Base-by-base conservation (phyloP, 208 protist genomes). In the Trypanosoma conorhini region DNA sequence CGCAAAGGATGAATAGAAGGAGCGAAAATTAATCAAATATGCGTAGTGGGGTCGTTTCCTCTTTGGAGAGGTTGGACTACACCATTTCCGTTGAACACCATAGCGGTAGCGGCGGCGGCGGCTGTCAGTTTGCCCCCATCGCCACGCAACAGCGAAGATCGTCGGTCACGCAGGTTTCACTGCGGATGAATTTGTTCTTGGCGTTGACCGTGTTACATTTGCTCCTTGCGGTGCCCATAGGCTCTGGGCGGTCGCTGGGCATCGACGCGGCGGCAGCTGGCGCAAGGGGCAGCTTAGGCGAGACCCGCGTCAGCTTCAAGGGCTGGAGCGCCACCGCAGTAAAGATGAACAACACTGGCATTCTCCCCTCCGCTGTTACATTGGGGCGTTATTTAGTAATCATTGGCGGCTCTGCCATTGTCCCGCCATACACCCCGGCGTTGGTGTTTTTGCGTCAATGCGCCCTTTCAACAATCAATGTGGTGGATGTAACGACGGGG, bases 361-460 rank as follows among this genome's bases (percentile, higher is more conserved):
- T 76, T 22, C 35, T 69, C 8, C 70, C 70, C 4, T n/a, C 62
- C 30, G 42, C 56, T n/a, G 70, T 76, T n/a, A 3, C 52, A 28
- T 40, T 76, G 52, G 70, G 70, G 12, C 70, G 70, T 33, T 76
- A 76, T 63, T n/a, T 69, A 42, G 24, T 76, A 19, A 60, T 76
- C 40, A 52, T 76, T 35, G 70, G 70, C 19, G 70, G 70, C 2
- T 28, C 62, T 5, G 24, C 40, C 21, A n/a, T 51, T 12, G 21
- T 64, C 9, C 28, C 30, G 13, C 22, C 21, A 8, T 26, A n/a
- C 22, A 68, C 22, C 0, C 22, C 54, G 12, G 10, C 9, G 10
- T 4, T 17, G 0, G 10, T 51, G 10, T 69, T 62, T 55, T n/a
- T 76, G 30, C 13, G 38, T 1, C 5, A 46, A 24, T 76, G 64